Base-by-base conservation (phyloP, 1,284 basidiomycete species). In the Microbotryum silenes-acaulis region DNA sequence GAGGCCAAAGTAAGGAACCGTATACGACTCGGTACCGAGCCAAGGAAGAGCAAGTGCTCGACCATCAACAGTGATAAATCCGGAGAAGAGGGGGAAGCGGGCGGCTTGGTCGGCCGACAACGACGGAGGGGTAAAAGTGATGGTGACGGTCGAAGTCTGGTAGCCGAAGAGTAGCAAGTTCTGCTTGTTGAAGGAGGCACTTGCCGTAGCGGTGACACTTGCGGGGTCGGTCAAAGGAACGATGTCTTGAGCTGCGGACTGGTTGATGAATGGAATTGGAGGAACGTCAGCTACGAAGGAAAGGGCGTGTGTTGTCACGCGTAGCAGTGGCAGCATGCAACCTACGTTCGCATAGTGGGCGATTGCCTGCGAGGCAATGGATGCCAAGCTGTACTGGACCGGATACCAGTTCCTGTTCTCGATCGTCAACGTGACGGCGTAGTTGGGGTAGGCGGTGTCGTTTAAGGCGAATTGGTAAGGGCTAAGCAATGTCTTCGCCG, bases 401-500 rank as follows among this genome's bases (percentile, higher is more conserved):
- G 64, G 9, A 6, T 18, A 51, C 2, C 49, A 16, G 45, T 63
- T 62, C 31, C 44, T 55, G 62, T 68, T 68, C 7, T 57, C 55
- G 55, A 78, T 78, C 73, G 71, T 74, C 53, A 77, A 50, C 49
- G 64, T 69, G 57, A 75, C 83, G 75, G 70, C 56, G 56, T 74
- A 70, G 57, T 76, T 73, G 71, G 83, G 82, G 72, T 85, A 75
- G 1, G 81, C 79, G 1, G 86, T 88, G 73, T 88, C 86, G 72
- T 88, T 89, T 56, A 87, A 75, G 61, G 83, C 74, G 27, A 88
- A 74, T 71, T 84, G 80, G 6, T 81, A 78, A 5, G 84, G 85
- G 4, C 79, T 79, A 42, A 88, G 76, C 25, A 80, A 69, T 5
- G 83, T 82, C 12, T 78, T 79, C 3, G 80, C 76, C 64, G 81